Evolutionary conservation across 1,284 basidiomycete species (phyloP).

Genomic region (Cystobasidium slooffiae): DNA sequence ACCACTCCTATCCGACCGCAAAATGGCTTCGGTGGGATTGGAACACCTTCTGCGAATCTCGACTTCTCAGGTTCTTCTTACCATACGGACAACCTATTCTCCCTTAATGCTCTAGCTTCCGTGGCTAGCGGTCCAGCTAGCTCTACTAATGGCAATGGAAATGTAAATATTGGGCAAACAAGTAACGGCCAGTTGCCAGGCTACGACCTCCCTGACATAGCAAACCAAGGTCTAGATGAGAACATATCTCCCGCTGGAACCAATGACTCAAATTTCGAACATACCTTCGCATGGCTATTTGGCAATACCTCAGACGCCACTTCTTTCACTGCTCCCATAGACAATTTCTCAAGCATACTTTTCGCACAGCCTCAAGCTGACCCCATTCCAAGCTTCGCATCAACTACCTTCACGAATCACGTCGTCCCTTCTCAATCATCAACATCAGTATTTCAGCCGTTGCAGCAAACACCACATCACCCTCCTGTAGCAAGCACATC

Average conservation of each 20-base stretch:
- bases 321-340: constrained; percentile 2
- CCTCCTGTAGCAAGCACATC: background rate
- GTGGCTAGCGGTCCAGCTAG: background rate
- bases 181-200: background rate
- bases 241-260: constrained; percentile 14
- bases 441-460: background rate
- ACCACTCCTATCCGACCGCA: background rate
- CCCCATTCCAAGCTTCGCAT: background rate
- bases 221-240: background rate
- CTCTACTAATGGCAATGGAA: background rate
- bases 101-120: constrained; percentile 4
- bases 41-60: constrained; percentile 1
- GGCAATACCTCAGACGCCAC: constrained; percentile 12
- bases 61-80: constrained; percentile 1
- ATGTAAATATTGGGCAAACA: background rate
- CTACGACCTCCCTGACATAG: background rate
- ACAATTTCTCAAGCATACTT: constrained; percentile 21
- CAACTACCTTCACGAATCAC: background rate
- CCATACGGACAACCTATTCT: background rate
- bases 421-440: background rate
- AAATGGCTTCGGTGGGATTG: background rate
- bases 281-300: constrained; percentile 23
- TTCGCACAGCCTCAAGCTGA: constrained; percentile 1
- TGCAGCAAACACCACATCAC: background rate
- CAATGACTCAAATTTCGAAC: constrained; percentile 15